Evolutionary conservation across 2,329 filamentous ascomycete species (phyloP).

Genomic region (Sordariomycetes sp.): DNA sequence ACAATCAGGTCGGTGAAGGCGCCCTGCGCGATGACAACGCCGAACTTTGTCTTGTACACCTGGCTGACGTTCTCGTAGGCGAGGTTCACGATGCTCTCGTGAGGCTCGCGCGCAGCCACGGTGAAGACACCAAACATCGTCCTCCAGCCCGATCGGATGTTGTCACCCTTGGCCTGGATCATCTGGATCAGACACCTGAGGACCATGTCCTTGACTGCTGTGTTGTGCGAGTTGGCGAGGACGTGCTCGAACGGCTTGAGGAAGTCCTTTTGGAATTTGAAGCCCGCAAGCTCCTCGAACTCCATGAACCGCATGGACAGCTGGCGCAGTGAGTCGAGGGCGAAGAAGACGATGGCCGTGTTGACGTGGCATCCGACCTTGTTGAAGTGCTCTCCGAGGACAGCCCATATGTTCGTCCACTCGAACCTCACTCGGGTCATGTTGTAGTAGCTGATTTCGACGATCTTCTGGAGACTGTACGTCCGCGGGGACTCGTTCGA

Average conservation of each 20-base stretch:
- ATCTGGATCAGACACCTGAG: slow-evolving; percentile 94
- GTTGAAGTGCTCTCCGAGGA: slow-evolving; percentile 98
- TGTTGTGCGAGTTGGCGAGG: slow-evolving; percentile 81
- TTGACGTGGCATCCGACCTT: slow-evolving; percentile 94
- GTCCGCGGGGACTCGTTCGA: slow-evolving; percentile 92
- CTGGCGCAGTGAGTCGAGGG: slow-evolving; percentile 87
- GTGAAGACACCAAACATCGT: slow-evolving; percentile 99
- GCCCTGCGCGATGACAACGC: slow-evolving; percentile 89
- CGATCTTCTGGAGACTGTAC: slow-evolving; percentile 94
- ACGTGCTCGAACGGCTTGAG: slow-evolving; percentile 97
- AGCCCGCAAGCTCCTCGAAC: slow-evolving; percentile 91
- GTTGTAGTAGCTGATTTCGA: slow-evolving; percentile 99
- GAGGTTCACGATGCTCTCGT: slow-evolving; percentile 87
- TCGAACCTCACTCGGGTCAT: slow-evolving; percentile 98
- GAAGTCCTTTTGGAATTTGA: slow-evolving; percentile 99
- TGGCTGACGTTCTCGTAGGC: slow-evolving; percentile 95
- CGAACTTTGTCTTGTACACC: slow-evolving; percentile 91
- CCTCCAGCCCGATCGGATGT: slow-evolving; percentile 95
- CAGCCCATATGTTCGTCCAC: slow-evolving; percentile 95
- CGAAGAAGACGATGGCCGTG: slow-evolving; percentile 94
- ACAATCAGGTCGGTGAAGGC: slow-evolving; percentile 95
- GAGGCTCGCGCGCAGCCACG: slow-evolving; percentile 83
- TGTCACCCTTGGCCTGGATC: slow-evolving; percentile 94
- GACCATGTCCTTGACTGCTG: slow-evolving; percentile 95
- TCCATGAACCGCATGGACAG: slow-evolving; percentile 99